Evolutionary conservation across 495 filamentous ascomycete species (phyloP).

Genomic region (Penicillium goetzii): DNA sequence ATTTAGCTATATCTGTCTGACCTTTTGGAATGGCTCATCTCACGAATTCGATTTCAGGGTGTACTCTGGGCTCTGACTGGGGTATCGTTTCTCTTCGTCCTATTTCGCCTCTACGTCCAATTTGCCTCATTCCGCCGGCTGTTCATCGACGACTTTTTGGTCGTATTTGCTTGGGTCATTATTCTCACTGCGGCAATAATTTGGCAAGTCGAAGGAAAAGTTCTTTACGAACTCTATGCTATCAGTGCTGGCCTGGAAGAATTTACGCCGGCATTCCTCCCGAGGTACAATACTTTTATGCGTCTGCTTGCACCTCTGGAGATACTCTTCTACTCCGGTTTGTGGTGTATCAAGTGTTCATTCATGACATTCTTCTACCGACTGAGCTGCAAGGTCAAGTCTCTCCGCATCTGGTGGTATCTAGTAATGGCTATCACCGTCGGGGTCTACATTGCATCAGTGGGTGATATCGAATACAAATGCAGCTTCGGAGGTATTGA

Average conservation of each 20-base stretch:
- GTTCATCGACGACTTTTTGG: constrained; percentile 29
- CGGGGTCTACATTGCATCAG: constrained; percentile 19
- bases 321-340: constrained; percentile 27
- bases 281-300: constrained; percentile 20
- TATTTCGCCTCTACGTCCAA: constrained; percentile 29
- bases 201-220: constrained; percentile 25
- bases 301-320: constrained; percentile 19
- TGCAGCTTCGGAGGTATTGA: constrained; percentile 24
- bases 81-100: constrained; percentile 22
- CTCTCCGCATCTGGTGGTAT: constrained; percentile 26
- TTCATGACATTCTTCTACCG: constrained; percentile 33
- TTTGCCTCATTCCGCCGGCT: constrained; percentile 26
- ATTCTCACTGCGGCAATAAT: constrained; percentile 27
- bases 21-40: background rate
- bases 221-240: constrained; percentile 19
- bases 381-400: constrained; percentile 23
- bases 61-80: constrained; percentile 27
- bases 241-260: constrained; percentile 13
- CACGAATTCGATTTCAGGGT: constrained; percentile 1
- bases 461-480: constrained; percentile 28
- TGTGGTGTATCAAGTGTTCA: constrained; percentile 33
- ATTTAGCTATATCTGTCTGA: background rate
- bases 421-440: constrained; percentile 21
- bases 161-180: constrained; percentile 29
- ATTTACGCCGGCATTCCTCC: constrained; percentile 11